Percentiles rank a stretch among this genome's conserved stretches.
phyloP scores from a whole-genome alignment of 441 rosid species.

The Populus hybrid region DNA sequence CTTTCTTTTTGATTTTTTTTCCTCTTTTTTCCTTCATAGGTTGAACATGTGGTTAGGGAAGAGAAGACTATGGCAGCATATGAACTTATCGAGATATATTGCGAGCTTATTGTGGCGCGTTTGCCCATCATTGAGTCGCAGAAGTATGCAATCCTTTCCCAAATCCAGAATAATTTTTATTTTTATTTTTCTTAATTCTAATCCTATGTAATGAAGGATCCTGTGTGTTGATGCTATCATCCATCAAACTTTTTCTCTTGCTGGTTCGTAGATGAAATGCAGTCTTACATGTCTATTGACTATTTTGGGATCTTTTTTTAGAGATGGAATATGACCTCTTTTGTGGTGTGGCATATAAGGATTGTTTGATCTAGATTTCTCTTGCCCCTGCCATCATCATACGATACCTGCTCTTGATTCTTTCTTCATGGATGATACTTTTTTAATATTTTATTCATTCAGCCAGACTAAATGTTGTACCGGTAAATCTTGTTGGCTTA shows the following conservation, averaged over 20 bases:
- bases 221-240: not conserved
- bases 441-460: not conserved
- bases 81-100: constrained; percentile 81
- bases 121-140: constrained; percentile 83
- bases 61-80: constrained; percentile 90
- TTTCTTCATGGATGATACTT: not conserved
- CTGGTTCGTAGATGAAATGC: not conserved
- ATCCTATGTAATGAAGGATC: not conserved
- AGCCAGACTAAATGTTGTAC: not conserved
- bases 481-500: not conserved
- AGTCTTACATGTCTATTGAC: not conserved
- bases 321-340: not conserved
- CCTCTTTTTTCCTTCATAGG: constrained; percentile 38
- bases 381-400: not conserved
- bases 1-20: not conserved
- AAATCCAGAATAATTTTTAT: not conserved
- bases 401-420: not conserved
- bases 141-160: constrained; percentile 43
- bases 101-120: constrained; percentile 83
- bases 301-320: not conserved
- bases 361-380: not conserved
- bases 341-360: not conserved
- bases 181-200: not conserved
- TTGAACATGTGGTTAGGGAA: constrained; percentile 95
- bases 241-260: not conserved